phyloP scores from a whole-genome alignment of 352 stramenopile species.

The Globisporangium barbulae region DNA sequence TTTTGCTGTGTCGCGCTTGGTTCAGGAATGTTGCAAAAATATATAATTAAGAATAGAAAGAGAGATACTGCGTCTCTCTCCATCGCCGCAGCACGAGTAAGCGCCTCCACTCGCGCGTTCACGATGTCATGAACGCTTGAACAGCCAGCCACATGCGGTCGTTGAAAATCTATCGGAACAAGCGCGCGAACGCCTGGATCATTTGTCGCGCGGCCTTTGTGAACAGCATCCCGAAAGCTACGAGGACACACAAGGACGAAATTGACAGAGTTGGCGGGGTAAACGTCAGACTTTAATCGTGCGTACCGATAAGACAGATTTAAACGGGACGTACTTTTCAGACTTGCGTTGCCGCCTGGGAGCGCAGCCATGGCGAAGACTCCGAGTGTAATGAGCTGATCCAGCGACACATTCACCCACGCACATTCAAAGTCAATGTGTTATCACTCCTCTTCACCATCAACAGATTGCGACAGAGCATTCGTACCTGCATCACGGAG shows the following conservation, averaged over 20 bases:
- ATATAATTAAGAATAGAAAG: no score
- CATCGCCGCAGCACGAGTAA: no score
- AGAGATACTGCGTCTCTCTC: no score
- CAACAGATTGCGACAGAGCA: background rate
- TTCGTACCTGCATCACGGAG: constrained; percentile 45
- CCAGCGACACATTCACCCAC: background rate
- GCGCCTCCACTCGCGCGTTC: no score
- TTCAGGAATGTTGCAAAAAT: no score
- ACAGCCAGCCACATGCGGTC: background rate
- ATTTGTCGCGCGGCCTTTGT: constrained; percentile 62
- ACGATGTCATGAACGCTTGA: background rate
- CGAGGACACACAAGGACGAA: background rate
- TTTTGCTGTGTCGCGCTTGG: no score
- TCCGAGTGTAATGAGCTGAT: constrained; percentile 56
- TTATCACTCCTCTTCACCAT: background rate
- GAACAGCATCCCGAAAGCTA: constrained; percentile 62
- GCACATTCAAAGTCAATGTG: background rate
- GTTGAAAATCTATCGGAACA: constrained; percentile 40
- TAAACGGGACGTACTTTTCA: constrained; percentile 42
- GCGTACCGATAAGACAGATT: no score
- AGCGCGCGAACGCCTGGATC: constrained; percentile 49
- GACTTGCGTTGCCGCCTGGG: constrained; percentile 51
- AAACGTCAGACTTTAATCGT: background rate
- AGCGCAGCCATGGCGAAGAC: constrained; percentile 60
- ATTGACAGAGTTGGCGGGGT: background rate